A percentile compares a stretch with the other conserved stretches of the same genome.
These are phyloP conservation scores for Turnera subulata DNA, from an alignment of 345 rosid genomes.

Conservation along the genomic window DNA sequence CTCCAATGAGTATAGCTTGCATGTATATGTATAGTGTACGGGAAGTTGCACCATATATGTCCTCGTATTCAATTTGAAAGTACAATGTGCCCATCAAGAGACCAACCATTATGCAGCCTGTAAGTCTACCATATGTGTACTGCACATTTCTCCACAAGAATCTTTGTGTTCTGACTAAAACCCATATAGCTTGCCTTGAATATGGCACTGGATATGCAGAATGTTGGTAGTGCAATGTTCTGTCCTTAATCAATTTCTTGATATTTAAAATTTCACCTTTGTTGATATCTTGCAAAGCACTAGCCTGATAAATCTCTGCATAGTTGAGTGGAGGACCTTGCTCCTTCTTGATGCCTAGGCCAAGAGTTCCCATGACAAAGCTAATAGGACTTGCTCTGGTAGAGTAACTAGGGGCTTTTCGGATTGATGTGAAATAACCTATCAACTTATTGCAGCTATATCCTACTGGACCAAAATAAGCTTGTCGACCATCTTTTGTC, in stretches of 20 bases:
- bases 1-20: slow-evolving; percentile 35
- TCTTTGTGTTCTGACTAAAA: slow-evolving; percentile 31
- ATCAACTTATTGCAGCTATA: slow-evolving; percentile 19
- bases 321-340: slow-evolving; percentile 17
- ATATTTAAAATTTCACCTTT: slow-evolving; percentile 11
- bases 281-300: slow-evolving; percentile 23
- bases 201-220: slow-evolving; percentile 22
- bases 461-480: slow-evolving; percentile 29
- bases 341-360: slow-evolving; percentile 21
- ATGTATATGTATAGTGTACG: slow-evolving; percentile 22
- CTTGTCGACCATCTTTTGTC: slow-evolving; percentile 27
- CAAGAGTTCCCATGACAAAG: slow-evolving; percentile 27
- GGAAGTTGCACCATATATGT: slow-evolving; percentile 23
- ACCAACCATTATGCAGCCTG: slow-evolving; percentile 26
- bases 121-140: slow-evolving; percentile 26
- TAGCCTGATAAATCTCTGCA: slow-evolving; percentile 23
- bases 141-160: slow-evolving; percentile 31
- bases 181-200: slow-evolving; percentile 27
- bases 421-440: slow-evolving; percentile 25
- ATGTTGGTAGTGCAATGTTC: slow-evolving; percentile 1
- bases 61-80: slow-evolving; percentile 23
- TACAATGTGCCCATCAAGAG: slow-evolving; percentile 30
- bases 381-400: slow-evolving; percentile 25
- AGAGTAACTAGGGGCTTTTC: slow-evolving; percentile 21
- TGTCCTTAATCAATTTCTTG: slow-evolving; percentile 15